phyloP scores from a whole-genome alignment of 768 basidiomycete genomes.

The Mycena capillaripes region DNA sequence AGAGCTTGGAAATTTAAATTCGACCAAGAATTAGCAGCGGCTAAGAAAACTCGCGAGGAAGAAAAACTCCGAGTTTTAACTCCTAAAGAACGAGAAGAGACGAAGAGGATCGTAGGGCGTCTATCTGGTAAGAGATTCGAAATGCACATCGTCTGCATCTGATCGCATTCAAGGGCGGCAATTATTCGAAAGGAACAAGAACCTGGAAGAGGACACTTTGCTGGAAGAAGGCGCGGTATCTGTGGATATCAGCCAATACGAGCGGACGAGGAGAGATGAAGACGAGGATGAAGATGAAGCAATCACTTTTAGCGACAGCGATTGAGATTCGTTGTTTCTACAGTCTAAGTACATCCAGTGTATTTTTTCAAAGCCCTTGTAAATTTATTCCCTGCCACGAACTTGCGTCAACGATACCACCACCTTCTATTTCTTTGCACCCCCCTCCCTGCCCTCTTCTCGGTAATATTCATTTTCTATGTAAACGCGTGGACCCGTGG shows the following conservation, averaged over 20 bases:
- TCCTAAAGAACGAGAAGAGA: conserved; percentile 44
- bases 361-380: conserved; percentile 66
- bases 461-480: conserved; percentile 71
- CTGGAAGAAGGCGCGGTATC: conserved; percentile 90
- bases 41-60: conserved; percentile 76
- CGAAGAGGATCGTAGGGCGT: conserved; percentile 66
- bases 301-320: conserved; percentile 89
- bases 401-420: conserved; percentile 66
- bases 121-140: conserved; percentile 69
- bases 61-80: conserved; percentile 60
- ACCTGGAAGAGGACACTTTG: conserved; percentile 84
- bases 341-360: conserved; percentile 21
- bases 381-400: conserved; percentile 68
- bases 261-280: conserved; percentile 71
- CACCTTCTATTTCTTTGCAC: conserved; percentile 69
- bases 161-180: conserved; percentile 78
- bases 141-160: conserved; percentile 8
- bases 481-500: conserved; percentile 50
- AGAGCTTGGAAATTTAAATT: conserved; percentile 87
- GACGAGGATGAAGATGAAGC: conserved; percentile 80
- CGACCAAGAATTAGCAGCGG: conserved; percentile 70
- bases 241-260: conserved; percentile 92
- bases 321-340: conserved; percentile 57
- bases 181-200: conserved; percentile 88
- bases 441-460: conserved; percentile 71